These are phyloP conservation scores for Fomitopsis pulvina DNA, from an alignment of 768 basidiomycete species.

Conservation along the genomic window DNA sequence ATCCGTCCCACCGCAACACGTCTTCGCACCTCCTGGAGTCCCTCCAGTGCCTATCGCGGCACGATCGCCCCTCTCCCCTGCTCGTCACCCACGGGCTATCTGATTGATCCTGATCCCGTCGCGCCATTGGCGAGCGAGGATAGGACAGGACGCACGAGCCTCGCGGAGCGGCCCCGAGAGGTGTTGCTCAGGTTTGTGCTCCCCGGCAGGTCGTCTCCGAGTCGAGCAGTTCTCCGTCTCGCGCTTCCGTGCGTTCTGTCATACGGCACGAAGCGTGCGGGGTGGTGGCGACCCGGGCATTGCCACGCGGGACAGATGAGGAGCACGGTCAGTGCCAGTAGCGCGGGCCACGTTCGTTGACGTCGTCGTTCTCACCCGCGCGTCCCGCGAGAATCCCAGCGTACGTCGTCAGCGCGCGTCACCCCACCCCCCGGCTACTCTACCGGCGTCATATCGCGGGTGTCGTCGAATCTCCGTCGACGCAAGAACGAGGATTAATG, in stretches of 20 bases:
- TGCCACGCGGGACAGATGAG: too few relatives aligned
- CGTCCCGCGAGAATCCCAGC: too few relatives aligned
- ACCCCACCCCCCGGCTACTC: too few relatives aligned
- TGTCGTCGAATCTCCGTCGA: too few relatives aligned
- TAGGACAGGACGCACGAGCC: not conserved
- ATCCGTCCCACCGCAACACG: too few relatives aligned
- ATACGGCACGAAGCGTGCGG: not conserved
- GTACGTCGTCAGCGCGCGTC: too few relatives aligned
- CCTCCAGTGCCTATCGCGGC: not conserved
- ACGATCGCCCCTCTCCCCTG: not conserved
- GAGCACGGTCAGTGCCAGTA: too few relatives aligned
- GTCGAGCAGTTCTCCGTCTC: not conserved
- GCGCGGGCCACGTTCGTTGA: too few relatives aligned
- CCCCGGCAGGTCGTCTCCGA: not conserved
- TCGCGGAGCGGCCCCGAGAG: not conserved
- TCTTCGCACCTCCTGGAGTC: too few relatives aligned
- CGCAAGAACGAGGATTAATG: too few relatives aligned
- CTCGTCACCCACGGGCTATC: not conserved
- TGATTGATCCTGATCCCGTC: not conserved
- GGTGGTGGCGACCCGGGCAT: not conserved
- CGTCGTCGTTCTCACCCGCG: too few relatives aligned
- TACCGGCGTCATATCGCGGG: too few relatives aligned
- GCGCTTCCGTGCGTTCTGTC: not conserved
- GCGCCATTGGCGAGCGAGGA: not conserved
- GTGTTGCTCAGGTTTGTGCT: not conserved